A percentile compares a stretch with the other conserved stretches of the same genome.
phyloP scores from a whole-genome alignment of 2,329 filamentous ascomycete genomes.

The Pseudogymnoascus sp. region DNA sequence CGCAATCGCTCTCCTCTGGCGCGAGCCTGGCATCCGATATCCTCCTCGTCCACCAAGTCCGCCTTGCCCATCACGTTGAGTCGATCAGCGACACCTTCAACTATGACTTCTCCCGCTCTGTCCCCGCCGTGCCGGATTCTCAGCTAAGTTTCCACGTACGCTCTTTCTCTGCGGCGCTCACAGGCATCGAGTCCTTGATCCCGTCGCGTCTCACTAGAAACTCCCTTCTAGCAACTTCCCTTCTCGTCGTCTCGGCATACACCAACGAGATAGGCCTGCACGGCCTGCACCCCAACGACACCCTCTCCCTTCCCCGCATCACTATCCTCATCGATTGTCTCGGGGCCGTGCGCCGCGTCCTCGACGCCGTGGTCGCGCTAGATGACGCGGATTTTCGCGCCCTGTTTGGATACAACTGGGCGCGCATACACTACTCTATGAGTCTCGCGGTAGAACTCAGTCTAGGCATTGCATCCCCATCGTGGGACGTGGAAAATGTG shows the following conservation, averaged over 20 bases:
- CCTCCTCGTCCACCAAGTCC: conserved; percentile 10
- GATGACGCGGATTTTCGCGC: conserved; percentile 1
- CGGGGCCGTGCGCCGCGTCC: conserved; percentile 2
- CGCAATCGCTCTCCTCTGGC: conserved; percentile 10
- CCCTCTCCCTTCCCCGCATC: conserved; percentile 8
- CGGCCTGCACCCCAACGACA: neutral
- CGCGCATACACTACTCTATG: conserved; percentile 10
- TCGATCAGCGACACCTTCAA: conserved; percentile 10
- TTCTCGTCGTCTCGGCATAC: conserved; percentile 6
- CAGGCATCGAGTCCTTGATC: conserved; percentile 1
- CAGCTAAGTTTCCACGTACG: conserved; percentile 10
- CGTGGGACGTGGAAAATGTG: conserved; percentile 10
- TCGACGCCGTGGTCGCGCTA: conserved; percentile 4
- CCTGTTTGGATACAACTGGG: conserved; percentile 12
- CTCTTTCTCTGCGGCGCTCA: conserved; percentile 8
- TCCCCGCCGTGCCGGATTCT: neutral
- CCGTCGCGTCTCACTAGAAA: conserved; percentile 7
- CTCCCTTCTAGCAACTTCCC: neutral
- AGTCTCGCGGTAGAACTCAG: conserved; percentile 11
- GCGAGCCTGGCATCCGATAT: neutral
- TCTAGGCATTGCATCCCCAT: conserved; percentile 8
- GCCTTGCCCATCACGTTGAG: conserved; percentile 10
- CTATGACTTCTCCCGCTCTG: conserved; percentile 1
- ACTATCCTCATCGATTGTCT: conserved; percentile 12
- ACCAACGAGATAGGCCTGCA: conserved; percentile 12